Percentiles rank a stretch among this genome's conserved stretches.
phyloP scores from a whole-genome alignment of 495 filamentous ascomycete species.

The Cercophora samala region DNA sequence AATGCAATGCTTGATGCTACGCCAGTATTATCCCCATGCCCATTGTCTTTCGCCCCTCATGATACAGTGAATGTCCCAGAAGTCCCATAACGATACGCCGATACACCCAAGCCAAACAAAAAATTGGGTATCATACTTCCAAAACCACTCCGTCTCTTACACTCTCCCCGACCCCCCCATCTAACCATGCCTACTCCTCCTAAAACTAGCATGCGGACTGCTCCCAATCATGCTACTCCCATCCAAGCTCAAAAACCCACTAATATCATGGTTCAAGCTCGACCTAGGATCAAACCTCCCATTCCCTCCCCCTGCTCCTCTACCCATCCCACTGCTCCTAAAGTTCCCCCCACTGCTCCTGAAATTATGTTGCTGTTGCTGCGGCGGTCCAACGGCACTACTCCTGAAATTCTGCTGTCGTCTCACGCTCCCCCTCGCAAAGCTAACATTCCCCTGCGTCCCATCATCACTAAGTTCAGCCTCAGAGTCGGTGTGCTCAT shows the following conservation, averaged over 20 bases:
- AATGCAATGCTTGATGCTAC: too few species aligned
- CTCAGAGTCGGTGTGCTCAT: constrained; percentile 84
- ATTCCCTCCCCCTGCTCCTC: constrained; percentile 39
- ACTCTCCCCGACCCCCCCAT: neutral
- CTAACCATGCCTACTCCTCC: constrained; percentile 7
- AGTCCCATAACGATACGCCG: neutral
- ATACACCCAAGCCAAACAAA: neutral
- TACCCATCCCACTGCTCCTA: constrained; percentile 31
- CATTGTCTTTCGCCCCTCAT: too few species aligned
- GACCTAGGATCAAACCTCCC: constrained; percentile 37
- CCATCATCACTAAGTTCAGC: constrained; percentile 53
- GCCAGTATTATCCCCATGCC: too few species aligned
- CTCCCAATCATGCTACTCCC: constrained; percentile 48
- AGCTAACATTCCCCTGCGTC: constrained; percentile 28
- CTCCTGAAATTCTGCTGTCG: constrained; percentile 13
- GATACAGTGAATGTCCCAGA: too few species aligned
- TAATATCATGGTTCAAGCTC: constrained; percentile 46
- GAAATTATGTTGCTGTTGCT: constrained; percentile 9
- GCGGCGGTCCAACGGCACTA: neutral
- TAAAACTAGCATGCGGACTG: constrained; percentile 37
- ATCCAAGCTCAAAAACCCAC: constrained; percentile 46
- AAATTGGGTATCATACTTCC: constrained; percentile 23
- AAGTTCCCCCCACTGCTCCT: neutral
- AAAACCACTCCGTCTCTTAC: neutral
- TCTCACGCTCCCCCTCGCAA: constrained; percentile 16